Base-by-base conservation (phyloP, 1,139 yeast species). In the Meyerozyma smithsonii region DNA sequence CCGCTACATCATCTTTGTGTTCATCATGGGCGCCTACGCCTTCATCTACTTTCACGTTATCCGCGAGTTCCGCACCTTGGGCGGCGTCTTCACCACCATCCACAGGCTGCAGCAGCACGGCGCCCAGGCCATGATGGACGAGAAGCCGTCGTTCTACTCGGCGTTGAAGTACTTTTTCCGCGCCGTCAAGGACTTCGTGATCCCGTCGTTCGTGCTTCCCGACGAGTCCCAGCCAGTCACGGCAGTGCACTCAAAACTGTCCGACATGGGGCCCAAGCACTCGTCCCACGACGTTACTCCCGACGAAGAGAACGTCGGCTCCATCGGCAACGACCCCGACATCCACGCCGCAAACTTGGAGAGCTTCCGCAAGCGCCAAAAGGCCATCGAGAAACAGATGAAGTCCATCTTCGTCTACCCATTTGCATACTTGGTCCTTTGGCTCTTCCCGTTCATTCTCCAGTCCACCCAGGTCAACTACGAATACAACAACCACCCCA, bases 341-440 rank as follows among this genome's bases (percentile, higher is more conserved):
- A 66, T 84, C 41, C 87, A 82, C 46, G 67, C 71, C 28, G 84
- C 82, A 40, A 77, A 81, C 43, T 69, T 81, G 58, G 70, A 69
- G 36, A 73, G 70, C 46, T 83, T 84, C 62, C 72, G 79, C 46
- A 62, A 68, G 42, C 69, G 92, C 23, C 81, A 87, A 48, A 61
- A 72, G 28, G 72, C 78, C 48, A 85, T 89, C 42, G 81, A 83
- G 53, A 81, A 81, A 44, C 96, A 88, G 60, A 80, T 87, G 74
- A 81, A 81, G 49, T 72, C 84, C 15, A 83, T 89, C 38, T 87
- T 89, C 58, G 72, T 89, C 32, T 89, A 89, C 57, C 97, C 97
- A 1, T 65, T 84, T 32, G 85, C 95, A 1, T 89, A 87, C 58
- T 69, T 85, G 41, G 68, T 85, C 32, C 62, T 88, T 37, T 88